Base-by-base conservation (phyloP, 352 stramenopile species). In the Globisporangium megalacanthum region DNA sequence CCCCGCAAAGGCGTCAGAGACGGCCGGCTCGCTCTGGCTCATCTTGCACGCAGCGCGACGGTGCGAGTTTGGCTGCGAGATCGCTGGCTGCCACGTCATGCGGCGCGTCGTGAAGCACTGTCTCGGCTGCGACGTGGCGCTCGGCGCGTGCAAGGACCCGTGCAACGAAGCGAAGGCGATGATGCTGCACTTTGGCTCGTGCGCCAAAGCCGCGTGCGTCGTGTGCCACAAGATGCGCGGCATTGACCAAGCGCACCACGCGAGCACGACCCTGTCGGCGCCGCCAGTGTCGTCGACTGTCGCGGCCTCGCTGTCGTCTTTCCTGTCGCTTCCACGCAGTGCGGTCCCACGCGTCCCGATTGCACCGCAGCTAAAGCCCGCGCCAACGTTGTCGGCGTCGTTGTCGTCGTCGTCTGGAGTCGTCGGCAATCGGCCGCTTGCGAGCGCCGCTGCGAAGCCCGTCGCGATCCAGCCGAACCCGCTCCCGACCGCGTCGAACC, bases 131-230 rank as follows among this genome's bases (percentile, higher is more conserved):
- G 77, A 91, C 33, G 52, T 73, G 6, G 53, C 74, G 4, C 57
- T 91, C n/a, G 79, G 77, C 10, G 78, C 73, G 42, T 91, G 81
- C 64, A 78, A 76, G 33, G 73, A 83, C 41, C 69, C 75, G 1
- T 91, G 81, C 54, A 89, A 91, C 55, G 81, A 89, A 49, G 81
- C 79, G 13, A 91, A 89, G 68, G 74, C 77, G 1, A 91, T 91
- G 77, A 61, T 89, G 33, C 63, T 91, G 1, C 81, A 91, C 54
- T 78, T 86, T 48, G 81, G 68, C 0, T 84, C 77, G 3, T 91
- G 80, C 36, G 71, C 72, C 53, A 63, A 65, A 19, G 48, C 56
- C n/a, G 70, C 60, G 6, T 90, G 80, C 66, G 59, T 61, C 0
- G 64, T 91, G 31, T 91, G 81, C 39, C 69, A 58, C 56, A 87